Evolutionary conservation across 225 moss, liverwort and hornwort genomes (phyloP).

Genomic region (Asterella californica): DNA sequence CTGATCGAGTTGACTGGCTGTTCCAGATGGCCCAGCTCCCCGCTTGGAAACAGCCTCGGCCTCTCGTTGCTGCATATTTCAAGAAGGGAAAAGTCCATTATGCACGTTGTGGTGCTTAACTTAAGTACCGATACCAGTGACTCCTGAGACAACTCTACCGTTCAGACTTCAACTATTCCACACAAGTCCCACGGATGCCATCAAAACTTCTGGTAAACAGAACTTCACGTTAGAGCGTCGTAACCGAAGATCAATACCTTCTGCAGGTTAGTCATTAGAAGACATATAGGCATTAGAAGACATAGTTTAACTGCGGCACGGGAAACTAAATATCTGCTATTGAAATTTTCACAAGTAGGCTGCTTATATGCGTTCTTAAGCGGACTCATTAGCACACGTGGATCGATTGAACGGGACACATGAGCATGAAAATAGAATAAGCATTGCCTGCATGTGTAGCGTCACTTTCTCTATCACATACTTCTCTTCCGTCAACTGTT

Average conservation of each 20-base stretch:
- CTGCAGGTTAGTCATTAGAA: background rate
- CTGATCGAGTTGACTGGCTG: constrained; percentile 21
- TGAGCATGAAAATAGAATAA: background rate
- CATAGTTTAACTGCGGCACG: background rate
- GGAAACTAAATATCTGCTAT: background rate
- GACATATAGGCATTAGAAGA: background rate
- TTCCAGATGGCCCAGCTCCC: constrained; percentile 18
- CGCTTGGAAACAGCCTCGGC: constrained; percentile 20
- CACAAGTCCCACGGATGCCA: background rate
- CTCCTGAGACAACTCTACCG: background rate
- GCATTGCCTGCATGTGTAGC: constrained; percentile 37
- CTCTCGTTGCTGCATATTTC: constrained; percentile 38
- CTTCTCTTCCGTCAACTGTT: constrained; percentile 41
- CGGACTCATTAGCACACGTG: background rate
- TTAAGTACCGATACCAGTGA: background rate
- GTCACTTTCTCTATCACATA: constrained; percentile 42
- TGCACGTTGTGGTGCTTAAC: background rate
- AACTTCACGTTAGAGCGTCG: background rate
- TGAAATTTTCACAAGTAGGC: background rate
- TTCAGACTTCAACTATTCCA: background rate
- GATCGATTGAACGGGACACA: background rate
- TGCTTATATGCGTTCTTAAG: background rate
- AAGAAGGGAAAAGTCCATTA: background rate
- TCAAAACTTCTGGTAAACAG: too few relatives aligned
- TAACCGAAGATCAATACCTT: background rate